A percentile compares a stretch with the other conserved stretches of the same genome.
Evolutionary conservation across 805 yeast genomes (phyloP).

Genomic region (Zygoascus biomembranicola): DNA sequence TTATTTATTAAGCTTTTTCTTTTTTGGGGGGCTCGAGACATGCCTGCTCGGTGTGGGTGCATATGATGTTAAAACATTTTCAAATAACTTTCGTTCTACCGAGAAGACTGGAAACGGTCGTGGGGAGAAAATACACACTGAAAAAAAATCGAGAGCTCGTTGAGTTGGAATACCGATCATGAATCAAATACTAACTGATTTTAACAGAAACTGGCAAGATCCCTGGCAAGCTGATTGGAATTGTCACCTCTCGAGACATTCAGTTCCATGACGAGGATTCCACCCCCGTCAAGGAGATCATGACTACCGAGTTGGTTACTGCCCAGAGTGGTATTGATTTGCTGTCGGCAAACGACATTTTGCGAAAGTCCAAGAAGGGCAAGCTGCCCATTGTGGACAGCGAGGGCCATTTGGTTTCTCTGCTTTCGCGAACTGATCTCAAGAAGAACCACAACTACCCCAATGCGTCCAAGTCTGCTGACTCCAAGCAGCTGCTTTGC

Average conservation of each 20-base stretch:
- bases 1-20: not conserved
- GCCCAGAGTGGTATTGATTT: slow-evolving; percentile 65
- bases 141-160: not conserved
- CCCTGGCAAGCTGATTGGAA: slow-evolving; percentile 89
- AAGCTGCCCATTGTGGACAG: slow-evolving; percentile 88
- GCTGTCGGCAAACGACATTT: slow-evolving; percentile 79
- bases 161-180: slow-evolving; percentile 4
- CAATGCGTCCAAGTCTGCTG: slow-evolving; percentile 84
- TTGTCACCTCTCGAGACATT: slow-evolving; percentile 92
- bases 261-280: slow-evolving; percentile 80
- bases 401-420: slow-evolving; percentile 67
- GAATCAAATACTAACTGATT: slow-evolving; percentile 15
- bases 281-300: slow-evolving; percentile 61
- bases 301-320: slow-evolving; percentile 84
- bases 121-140: slow-evolving; percentile 50
- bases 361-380: slow-evolving; percentile 93
- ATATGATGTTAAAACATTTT: slow-evolving; percentile 17
- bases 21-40: too few relatives aligned
- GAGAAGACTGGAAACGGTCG: slow-evolving; percentile 82
- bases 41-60: too few relatives aligned
- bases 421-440: slow-evolving; percentile 92
- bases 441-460: slow-evolving; percentile 94
- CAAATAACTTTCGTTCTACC: slow-evolving; percentile 99
- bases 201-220: slow-evolving; percentile 73
- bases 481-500: slow-evolving; percentile 91